Evolutionary conservation across 441 rosid genomes (phyloP).

Genomic region (Populus hybrid): DNA sequence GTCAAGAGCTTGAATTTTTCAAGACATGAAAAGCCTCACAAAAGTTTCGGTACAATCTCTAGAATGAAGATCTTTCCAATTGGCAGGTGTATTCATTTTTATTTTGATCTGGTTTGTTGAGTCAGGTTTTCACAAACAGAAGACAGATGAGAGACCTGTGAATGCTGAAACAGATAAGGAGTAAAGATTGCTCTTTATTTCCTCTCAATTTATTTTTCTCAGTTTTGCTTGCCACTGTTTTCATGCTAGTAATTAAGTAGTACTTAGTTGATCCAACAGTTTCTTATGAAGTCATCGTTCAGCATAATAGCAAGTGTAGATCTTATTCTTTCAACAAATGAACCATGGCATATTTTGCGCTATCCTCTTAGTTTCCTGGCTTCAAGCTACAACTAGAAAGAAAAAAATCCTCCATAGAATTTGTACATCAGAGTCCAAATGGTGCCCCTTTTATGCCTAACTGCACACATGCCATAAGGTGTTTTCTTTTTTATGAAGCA

Average conservation of each 20-base stretch:
- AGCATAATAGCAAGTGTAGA: neutral
- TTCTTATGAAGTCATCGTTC: neutral
- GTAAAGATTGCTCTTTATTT: constrained; percentile 45
- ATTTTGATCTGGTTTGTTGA: constrained; percentile 20
- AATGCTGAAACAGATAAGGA: constrained; percentile 48
- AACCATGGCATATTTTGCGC: neutral
- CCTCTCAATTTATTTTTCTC: constrained; percentile 14
- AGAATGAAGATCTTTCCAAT: constrained; percentile 22
- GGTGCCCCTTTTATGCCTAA: neutral
- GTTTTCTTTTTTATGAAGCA: constrained; percentile 12
- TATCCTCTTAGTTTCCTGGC: neutral
- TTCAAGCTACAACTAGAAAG: neutral
- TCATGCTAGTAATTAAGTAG: neutral
- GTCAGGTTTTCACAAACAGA: constrained; percentile 62
- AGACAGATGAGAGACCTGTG: constrained; percentile 38
- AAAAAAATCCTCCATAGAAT: neutral
- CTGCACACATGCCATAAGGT: neutral
- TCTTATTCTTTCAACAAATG: neutral
- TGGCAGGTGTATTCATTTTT: constrained; percentile 10
- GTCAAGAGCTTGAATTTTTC: constrained; percentile 49
- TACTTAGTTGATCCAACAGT: neutral
- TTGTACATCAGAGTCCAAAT: neutral
- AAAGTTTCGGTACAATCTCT: constrained; percentile 54
- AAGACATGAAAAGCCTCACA: constrained; percentile 71
- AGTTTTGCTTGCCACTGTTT: neutral